These are phyloP conservation scores for Leucocoprinus leucothites DNA, from an alignment of 768 basidiomycete species.

Conservation along the genomic window DNA sequence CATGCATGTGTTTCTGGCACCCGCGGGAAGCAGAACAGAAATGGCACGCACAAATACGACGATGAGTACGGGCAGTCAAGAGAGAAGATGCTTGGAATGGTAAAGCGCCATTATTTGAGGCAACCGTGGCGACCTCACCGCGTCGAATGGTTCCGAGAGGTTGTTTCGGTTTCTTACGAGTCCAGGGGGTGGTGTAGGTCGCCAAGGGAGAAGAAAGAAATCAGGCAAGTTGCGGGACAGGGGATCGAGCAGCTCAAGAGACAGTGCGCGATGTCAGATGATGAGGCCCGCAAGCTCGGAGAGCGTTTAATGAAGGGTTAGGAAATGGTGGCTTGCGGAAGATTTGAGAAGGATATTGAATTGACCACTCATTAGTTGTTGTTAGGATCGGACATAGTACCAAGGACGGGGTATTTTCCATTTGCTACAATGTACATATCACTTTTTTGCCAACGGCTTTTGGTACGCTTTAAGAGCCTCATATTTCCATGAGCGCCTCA, in stretches of 20 bases:
- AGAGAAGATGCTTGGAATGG: slow-evolving; percentile 5
- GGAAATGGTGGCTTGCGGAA: neutral
- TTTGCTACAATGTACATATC: too few relatives aligned
- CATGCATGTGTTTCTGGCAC: slow-evolving; percentile 38
- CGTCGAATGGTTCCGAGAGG: slow-evolving; percentile 2
- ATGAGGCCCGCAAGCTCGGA: neutral
- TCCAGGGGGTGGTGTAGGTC: neutral
- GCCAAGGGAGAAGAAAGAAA: neutral
- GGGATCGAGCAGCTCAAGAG: neutral
- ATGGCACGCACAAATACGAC: slow-evolving; percentile 7
- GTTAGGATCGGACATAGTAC: too few relatives aligned
- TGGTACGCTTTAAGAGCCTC: too few relatives aligned
- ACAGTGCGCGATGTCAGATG: neutral
- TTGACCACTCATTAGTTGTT: too few relatives aligned
- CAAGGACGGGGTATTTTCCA: too few relatives aligned
- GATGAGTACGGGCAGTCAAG: slow-evolving; percentile 7
- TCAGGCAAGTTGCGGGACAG: neutral
- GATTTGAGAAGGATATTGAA: too few relatives aligned
- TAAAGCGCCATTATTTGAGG: neutral
- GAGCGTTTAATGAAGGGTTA: neutral
- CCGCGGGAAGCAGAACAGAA: slow-evolving; percentile 21
- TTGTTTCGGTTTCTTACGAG: neutral
- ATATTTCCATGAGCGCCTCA: too few relatives aligned
- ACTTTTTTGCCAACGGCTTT: too few relatives aligned
- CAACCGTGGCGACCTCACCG: neutral